These are phyloP conservation scores for Ogataea ganodermae DNA, from an alignment of 805 yeast species.

Conservation along the genomic window DNA sequence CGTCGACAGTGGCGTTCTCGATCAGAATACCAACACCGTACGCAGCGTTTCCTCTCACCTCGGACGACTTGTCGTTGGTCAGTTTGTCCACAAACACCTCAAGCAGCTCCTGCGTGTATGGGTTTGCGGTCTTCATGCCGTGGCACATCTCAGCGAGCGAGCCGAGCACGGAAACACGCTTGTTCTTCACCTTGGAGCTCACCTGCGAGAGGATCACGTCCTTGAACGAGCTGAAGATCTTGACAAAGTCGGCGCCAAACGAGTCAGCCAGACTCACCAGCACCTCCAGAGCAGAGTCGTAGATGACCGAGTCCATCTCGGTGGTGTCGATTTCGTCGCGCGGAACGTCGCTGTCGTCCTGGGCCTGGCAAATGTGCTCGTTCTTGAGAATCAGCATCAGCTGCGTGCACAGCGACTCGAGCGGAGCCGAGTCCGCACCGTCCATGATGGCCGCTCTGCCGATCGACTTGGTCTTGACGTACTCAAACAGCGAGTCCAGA, in stretches of 20 bases:
- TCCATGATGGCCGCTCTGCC: slow-evolving; percentile 77
- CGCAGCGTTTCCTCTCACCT: slow-evolving; percentile 93
- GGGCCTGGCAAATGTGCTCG: slow-evolving; percentile 80
- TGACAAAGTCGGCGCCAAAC: slow-evolving; percentile 74
- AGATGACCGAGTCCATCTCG: slow-evolving; percentile 65
- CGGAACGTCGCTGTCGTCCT: slow-evolving; percentile 52
- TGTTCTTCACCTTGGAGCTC: slow-evolving; percentile 63
- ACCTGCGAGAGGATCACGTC: slow-evolving; percentile 59
- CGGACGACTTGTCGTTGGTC: slow-evolving; percentile 74
- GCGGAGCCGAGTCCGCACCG: slow-evolving; percentile 50
- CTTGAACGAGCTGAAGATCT: slow-evolving; percentile 72
- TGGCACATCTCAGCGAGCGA: slow-evolving; percentile 86
- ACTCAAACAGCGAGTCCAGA: slow-evolving; percentile 71
- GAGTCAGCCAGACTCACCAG: slow-evolving; percentile 73
- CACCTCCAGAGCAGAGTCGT: slow-evolving; percentile 85
- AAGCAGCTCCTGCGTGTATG: slow-evolving; percentile 68
- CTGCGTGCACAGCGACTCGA: slow-evolving; percentile 71
- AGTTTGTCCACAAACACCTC: slow-evolving; percentile 69
- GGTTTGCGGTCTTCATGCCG: slow-evolving; percentile 68
- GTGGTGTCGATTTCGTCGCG: slow-evolving; percentile 50
- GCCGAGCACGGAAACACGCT: slow-evolving; percentile 84
- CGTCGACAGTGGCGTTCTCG: slow-evolving; percentile 53
- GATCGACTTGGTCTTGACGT: slow-evolving; percentile 51
- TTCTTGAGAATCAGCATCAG: slow-evolving; percentile 74
- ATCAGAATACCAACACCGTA: slow-evolving; percentile 88